Base-by-base conservation (phyloP, 2,329 filamentous ascomycete species). In the Talaromyces sp. region DNA sequence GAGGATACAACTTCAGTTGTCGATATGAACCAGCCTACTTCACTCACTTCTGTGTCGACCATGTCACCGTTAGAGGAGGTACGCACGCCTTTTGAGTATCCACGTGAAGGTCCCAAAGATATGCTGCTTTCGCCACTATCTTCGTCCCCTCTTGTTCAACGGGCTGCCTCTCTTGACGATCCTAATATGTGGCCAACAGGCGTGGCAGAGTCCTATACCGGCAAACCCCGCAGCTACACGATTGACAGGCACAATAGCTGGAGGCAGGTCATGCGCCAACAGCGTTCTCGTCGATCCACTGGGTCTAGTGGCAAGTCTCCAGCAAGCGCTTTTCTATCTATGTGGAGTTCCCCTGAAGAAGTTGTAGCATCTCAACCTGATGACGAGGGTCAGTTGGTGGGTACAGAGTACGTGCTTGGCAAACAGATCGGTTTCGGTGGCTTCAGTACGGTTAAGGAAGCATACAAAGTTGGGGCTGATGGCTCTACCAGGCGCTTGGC, bases 361-460 rank as follows among this genome's bases (percentile, higher is more conserved):
- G 55, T 17, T 2, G 36, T 36, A 21, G 40, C 50, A 21, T 76
- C 67, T 65, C 77, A 84, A 60, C 84, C 84, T 11, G 85, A 88
- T 66, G 83, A 86, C 51, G 85, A 88, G 73, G 85, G 85, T 2
- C 84, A 88, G 67, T 81, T 85, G 60, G 82, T 88, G 48, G 85
- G 84, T 41, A 79, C 81, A 54, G 83, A 86, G 62, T 88, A 87
- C 68, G 83, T 88, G 33, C 81, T 88, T 53, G 85, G 85, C 50
- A 84, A 85, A 63, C 81, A 84, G 60, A 84, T 88, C 60, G 85
- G 84, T 2, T 82, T 78, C 61, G 85, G 85, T 25, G 85, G 85
- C 3, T 88, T 88, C 69, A 86, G 84, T 62, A 77, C 82, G 1
- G 83, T 88, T 35, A 87, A 86, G 65, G 85, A 88, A 70, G 84